phyloP scores from a whole-genome alignment of 768 basidiomycete genomes.

The Obba rivulosa region DNA sequence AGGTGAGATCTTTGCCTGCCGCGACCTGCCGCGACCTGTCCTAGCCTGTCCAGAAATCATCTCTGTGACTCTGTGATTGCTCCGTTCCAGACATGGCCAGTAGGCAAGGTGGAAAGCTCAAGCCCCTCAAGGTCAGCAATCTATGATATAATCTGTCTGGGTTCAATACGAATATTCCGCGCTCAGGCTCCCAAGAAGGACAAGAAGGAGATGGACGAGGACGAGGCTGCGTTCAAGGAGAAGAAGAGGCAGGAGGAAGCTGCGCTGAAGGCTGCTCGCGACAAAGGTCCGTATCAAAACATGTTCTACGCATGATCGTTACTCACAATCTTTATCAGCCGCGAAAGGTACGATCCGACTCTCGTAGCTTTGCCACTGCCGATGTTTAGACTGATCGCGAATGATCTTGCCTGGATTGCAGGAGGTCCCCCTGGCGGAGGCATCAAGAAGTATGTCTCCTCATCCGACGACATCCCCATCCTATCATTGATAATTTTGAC shows the following conservation, averaged over 20 bases:
- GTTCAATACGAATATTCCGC: background rate
- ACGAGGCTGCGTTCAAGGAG: slow-evolving; percentile 67
- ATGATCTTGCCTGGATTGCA: slow-evolving; percentile 25
- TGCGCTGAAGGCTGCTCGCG: slow-evolving; percentile 65
- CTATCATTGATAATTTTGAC: background rate
- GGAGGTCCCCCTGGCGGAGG: slow-evolving; percentile 70
- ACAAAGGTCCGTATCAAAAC: slow-evolving; percentile 48
- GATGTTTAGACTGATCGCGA: slow-evolving; percentile 8
- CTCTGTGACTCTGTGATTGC: background rate
- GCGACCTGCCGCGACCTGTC: background rate
- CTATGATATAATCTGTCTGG: background rate
- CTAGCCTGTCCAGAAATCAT: background rate
- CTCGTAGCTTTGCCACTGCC: slow-evolving; percentile 5
- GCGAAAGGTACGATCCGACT: slow-evolving; percentile 39
- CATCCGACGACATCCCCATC: too few species aligned
- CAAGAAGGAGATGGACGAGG: slow-evolving; percentile 65
- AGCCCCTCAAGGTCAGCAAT: slow-evolving; percentile 73
- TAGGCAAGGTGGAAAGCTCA: slow-evolving; percentile 81
- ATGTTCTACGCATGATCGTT: background rate
- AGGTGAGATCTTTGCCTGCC: background rate
- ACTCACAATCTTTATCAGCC: slow-evolving; percentile 30
- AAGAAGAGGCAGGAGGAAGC: slow-evolving; percentile 73
- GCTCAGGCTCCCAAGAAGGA: slow-evolving; percentile 79
- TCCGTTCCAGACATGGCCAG: slow-evolving; percentile 39
- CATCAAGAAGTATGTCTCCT: slow-evolving; percentile 84